Conservation (phyloP, 352 stramenopile species). For the Globisporangium perplexum region DNA sequence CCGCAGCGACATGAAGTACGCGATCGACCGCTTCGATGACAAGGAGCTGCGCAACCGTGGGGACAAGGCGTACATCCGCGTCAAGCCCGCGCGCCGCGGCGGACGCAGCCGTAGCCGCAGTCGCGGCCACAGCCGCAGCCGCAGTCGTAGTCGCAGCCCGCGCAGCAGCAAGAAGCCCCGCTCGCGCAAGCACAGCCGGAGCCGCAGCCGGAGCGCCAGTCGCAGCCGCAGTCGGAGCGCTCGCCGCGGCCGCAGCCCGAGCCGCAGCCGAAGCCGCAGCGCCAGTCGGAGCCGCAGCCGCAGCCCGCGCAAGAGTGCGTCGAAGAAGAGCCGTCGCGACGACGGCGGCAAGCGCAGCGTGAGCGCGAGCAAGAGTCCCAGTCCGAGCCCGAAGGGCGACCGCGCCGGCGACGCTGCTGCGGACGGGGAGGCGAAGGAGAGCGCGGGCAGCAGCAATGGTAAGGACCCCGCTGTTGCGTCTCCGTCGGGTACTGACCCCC, state of each 20-base stretch:
- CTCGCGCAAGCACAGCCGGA: slow-evolving; percentile 7
- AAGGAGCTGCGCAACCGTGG: slow-evolving; percentile 47
- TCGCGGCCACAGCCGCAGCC: slow-evolving; percentile 16
- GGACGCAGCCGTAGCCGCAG: slow-evolving; percentile 34
- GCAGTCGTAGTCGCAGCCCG: slow-evolving; percentile 14
- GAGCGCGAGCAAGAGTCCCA: slow-evolving; percentile 14
- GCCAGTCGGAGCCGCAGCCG: slow-evolving; percentile 16
- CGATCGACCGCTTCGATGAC: slow-evolving; percentile 61
- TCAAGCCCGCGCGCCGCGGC: slow-evolving; percentile 22
- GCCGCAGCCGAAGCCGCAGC: slow-evolving; percentile 28
- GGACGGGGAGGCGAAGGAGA: slow-evolving; percentile 13
- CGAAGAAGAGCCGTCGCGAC: slow-evolving; percentile 9
- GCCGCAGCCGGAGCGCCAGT: slow-evolving; percentile 21
- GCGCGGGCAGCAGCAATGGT: slow-evolving; percentile 15
- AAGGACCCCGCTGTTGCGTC: slow-evolving; percentile 16
- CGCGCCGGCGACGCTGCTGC: not conserved
- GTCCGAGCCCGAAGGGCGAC: slow-evolving; percentile 6
- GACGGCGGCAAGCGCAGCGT: slow-evolving; percentile 13
- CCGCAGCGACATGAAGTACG: slow-evolving; percentile 65
- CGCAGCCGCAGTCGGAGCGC: slow-evolving; percentile 27
- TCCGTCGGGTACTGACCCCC: slow-evolving; percentile 10
- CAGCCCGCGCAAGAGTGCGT: slow-evolving; percentile 17
- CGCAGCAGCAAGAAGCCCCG: slow-evolving; percentile 13
- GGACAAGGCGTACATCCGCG: slow-evolving; percentile 46
- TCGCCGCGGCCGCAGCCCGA: slow-evolving; percentile 21